A percentile compares a stretch with the other conserved stretches of the same genome.
Conservation (phyloP, 208 protist genomes). For the Balamuthia mandrillaris region DNA sequence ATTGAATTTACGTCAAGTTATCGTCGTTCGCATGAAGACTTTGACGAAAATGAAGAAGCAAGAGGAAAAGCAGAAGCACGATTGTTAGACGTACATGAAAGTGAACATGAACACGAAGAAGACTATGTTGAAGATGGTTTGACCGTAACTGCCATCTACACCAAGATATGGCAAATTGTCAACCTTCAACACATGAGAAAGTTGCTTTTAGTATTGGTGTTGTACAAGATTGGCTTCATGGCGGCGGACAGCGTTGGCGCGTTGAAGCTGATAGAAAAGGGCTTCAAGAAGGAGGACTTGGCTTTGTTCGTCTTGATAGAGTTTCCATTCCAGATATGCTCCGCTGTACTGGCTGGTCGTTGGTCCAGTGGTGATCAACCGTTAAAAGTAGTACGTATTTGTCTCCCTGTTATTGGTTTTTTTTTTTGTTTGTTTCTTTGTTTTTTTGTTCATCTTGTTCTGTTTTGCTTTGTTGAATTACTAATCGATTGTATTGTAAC, state of each 20-base stretch:
- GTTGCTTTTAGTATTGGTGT: constrained; percentile 28
- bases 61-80: neutral
- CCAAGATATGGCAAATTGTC: constrained; percentile 40
- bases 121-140: neutral
- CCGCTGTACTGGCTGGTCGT: constrained; percentile 40
- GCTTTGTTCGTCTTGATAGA: constrained; percentile 47
- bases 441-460: neutral
- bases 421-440: neutral
- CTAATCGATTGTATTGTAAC: no score
- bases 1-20: no score
- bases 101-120: neutral
- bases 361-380: neutral
- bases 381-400: neutral
- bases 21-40: neutral
- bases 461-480: no score
- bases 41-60: neutral
- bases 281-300: constrained; percentile 52
- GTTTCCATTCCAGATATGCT: constrained; percentile 52
- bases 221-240: constrained; percentile 50
- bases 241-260: constrained; percentile 33
- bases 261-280: constrained; percentile 54
- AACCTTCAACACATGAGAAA: constrained; percentile 36
- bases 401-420: neutral
- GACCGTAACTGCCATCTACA: neutral
- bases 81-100: neutral